Percentiles rank a stretch among this genome's conserved stretches.
These are phyloP conservation scores for Suillus luteus DNA, from an alignment of 768 basidiomycete species.

Conservation along the genomic window DNA sequence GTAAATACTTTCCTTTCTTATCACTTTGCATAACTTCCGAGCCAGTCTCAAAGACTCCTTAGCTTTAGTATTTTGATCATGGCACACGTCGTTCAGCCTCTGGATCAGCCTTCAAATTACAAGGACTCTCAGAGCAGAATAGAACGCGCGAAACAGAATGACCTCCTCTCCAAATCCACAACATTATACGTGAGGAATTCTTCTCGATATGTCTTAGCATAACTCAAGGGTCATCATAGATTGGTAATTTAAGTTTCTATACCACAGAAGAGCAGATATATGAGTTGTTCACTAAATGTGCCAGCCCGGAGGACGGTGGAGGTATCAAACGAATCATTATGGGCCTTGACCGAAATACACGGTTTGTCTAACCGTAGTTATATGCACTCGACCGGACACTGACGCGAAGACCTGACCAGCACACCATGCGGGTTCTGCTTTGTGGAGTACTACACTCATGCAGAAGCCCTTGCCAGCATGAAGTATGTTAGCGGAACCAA, in stretches of 20 bases:
- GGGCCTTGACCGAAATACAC: constrained; percentile 88
- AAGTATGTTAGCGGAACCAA: constrained; percentile 97
- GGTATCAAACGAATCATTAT: constrained; percentile 94
- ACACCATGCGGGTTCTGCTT: constrained; percentile 96
- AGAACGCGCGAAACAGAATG: constrained; percentile 77
- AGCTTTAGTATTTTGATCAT: constrained; percentile 40
- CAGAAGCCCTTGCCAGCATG: constrained; percentile 90
- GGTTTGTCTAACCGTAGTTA: constrained; percentile 45
- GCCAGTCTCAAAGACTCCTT: neutral
- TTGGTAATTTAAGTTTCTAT: constrained; percentile 92
- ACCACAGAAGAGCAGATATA: constrained; percentile 97
- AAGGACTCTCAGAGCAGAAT: constrained; percentile 88
- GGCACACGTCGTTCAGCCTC: constrained; percentile 81
- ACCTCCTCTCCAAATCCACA: constrained; percentile 78
- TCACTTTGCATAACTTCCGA: neutral
- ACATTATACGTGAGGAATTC: constrained; percentile 81
- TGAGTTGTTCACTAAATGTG: constrained; percentile 89
- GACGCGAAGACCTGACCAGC: constrained; percentile 39
- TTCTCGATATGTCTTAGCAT: constrained; percentile 20
- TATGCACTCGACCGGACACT: constrained; percentile 8
- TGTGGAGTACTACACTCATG: constrained; percentile 93
- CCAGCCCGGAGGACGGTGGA: constrained; percentile 82
- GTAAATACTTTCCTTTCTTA: constrained; percentile 32
- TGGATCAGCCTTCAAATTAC: constrained; percentile 97
- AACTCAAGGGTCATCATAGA: constrained; percentile 42